Evolutionary conservation across 257 asterid genomes (phyloP).

Genomic region (Nicotiana undulata): DNA sequence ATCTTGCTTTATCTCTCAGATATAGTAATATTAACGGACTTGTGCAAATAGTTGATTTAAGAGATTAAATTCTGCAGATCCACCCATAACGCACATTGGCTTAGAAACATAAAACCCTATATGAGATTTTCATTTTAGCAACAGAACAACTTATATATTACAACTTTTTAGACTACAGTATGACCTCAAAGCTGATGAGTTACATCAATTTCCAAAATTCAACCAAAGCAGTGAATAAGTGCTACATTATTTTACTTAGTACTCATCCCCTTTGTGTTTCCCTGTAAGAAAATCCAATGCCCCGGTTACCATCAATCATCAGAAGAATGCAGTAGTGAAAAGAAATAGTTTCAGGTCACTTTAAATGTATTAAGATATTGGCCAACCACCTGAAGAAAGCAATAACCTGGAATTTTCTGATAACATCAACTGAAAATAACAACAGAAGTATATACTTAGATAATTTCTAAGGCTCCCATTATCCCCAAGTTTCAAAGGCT

Average conservation of each 20-base stretch:
- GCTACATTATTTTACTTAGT: neutral
- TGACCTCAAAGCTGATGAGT: neutral
- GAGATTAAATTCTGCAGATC: neutral
- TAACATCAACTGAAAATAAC: neutral
- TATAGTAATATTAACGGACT: neutral
- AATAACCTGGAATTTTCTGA: neutral
- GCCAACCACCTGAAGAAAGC: neutral
- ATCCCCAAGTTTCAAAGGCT: too few species aligned
- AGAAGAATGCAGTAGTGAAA: neutral
- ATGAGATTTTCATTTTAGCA: neutral
- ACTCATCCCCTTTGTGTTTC: neutral
- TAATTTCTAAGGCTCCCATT: neutral
- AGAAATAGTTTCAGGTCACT: neutral
- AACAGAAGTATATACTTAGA: neutral
- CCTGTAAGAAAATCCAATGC: neutral
- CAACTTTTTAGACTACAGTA: neutral
- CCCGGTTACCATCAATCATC: neutral
- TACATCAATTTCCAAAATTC: neutral
- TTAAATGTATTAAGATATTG: neutral
- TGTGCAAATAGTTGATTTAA: neutral
- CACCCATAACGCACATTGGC: neutral
- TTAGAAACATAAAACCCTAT: neutral
- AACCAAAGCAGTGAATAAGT: neutral
- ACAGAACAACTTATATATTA: neutral
- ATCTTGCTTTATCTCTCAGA: neutral